Percentiles rank a stretch among this genome's conserved stretches.
Evolutionary conservation across 1,139 yeast genomes (phyloP).

Genomic region (Pichia cactophila): DNA sequence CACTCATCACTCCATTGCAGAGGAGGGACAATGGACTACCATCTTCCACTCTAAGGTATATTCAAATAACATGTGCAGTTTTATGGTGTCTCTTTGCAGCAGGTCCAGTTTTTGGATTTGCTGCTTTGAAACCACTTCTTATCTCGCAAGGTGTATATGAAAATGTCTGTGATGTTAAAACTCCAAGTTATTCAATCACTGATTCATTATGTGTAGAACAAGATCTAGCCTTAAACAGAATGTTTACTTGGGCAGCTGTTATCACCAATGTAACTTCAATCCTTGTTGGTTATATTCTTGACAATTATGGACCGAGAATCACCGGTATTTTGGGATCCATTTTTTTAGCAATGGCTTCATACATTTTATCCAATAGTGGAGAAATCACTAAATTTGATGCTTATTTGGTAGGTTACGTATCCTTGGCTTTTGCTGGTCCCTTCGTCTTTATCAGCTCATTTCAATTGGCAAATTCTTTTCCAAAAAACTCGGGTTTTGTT

Average conservation of each 20-base stretch:
- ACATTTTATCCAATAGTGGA: conserved; percentile 36
- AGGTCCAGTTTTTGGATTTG: conserved; percentile 91
- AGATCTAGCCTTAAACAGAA: conserved; percentile 70
- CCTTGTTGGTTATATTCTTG: conserved; percentile 73
- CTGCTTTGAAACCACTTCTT: conserved; percentile 81
- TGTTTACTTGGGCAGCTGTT: conserved; percentile 83
- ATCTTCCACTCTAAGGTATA: conserved; percentile 20
- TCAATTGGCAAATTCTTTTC: conserved; percentile 70
- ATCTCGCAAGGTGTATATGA: conserved; percentile 71
- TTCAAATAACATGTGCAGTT: conserved; percentile 63
- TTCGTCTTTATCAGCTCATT: conserved; percentile 74
- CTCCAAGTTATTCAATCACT: neutral
- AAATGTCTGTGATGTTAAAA: conserved; percentile 40
- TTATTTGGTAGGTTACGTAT: conserved; percentile 54
- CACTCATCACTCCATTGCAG: conserved; percentile 5
- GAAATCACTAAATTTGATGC: conserved; percentile 41
- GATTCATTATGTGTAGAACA: conserved; percentile 52
- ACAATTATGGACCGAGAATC: conserved; percentile 69
- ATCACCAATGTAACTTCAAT: conserved; percentile 80
- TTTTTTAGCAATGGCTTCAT: conserved; percentile 46
- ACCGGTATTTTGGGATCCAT: conserved; percentile 71
- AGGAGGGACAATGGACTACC: conserved; percentile 5
- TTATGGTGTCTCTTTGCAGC: conserved; percentile 86
- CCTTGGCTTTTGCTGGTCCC: conserved; percentile 77
- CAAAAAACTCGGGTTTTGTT: conserved; percentile 60